These are phyloP conservation scores for Citrus cavaleriei DNA, from an alignment of 345 rosid species.

Conservation along the genomic window DNA sequence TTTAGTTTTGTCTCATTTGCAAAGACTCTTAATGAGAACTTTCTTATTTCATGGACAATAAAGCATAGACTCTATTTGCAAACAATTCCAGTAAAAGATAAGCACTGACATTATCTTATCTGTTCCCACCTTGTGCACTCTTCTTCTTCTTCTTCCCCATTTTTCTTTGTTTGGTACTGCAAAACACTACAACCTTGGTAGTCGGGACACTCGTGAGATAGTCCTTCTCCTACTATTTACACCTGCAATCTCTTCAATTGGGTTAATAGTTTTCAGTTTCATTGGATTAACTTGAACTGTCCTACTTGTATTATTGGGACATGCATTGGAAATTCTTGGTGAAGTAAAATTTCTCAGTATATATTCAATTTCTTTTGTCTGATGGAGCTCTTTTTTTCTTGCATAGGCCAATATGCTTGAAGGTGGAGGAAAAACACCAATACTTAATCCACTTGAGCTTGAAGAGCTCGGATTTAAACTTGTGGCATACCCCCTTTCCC, in stretches of 20 bases:
- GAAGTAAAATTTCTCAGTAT: not conserved
- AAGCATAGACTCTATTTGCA: not conserved
- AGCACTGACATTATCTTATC: not conserved
- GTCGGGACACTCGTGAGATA: not conserved
- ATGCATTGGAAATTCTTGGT: not conserved
- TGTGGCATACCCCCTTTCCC: slow-evolving; percentile 77
- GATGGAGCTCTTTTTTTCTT: slow-evolving; percentile 9
- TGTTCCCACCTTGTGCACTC: not conserved
- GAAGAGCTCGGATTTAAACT: slow-evolving; percentile 85
- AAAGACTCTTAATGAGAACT: not conserved
- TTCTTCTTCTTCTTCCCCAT: not conserved
- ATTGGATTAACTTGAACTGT: not conserved
- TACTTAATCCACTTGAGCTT: slow-evolving; percentile 67
- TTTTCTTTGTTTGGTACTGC: not conserved
- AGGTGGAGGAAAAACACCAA: slow-evolving; percentile 87
- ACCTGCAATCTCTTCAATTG: not conserved
- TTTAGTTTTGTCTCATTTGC: not conserved
- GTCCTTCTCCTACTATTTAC: not conserved
- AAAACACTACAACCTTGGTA: not conserved
- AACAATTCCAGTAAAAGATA: not conserved
- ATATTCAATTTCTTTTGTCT: slow-evolving; percentile 5
- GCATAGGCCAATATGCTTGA: slow-evolving; percentile 83
- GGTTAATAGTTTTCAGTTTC: not conserved
- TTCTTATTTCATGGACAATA: not conserved
- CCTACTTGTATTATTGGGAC: not conserved